Percentiles rank a stretch among this genome's conserved stretches.
phyloP scores from a whole-genome alignment of 208 protist species.

The Porcisia hertigi region DNA sequence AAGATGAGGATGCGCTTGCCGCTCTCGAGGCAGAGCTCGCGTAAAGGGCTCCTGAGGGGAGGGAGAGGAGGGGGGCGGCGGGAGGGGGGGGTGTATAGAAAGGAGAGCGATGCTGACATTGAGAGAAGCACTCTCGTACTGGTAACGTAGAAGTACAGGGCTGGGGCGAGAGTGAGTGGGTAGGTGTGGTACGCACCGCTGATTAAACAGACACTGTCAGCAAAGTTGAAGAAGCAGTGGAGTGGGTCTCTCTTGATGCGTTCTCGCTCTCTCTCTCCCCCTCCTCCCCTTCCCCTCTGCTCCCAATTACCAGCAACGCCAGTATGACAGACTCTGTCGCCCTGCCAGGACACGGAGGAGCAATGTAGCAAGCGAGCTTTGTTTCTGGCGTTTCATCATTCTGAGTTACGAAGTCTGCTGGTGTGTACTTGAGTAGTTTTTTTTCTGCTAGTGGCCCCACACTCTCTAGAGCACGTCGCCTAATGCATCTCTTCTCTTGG shows the following conservation, averaged over 20 bases:
- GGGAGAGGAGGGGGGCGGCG: neutral
- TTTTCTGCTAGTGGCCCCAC: neutral
- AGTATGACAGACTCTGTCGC: neutral
- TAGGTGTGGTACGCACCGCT: neutral
- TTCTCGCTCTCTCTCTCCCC: neutral
- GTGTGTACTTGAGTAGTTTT: neutral
- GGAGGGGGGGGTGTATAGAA: neutral
- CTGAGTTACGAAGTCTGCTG: neutral
- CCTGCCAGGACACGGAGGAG: neutral
- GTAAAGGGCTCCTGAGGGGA: neutral
- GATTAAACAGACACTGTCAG: neutral
- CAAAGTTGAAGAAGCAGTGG: neutral
- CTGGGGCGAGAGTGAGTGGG: neutral
- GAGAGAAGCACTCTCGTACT: neutral
- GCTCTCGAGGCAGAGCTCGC: conserved; percentile 77
- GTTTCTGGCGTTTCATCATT: neutral
- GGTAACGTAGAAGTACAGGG: neutral
- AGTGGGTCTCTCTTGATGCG: neutral
- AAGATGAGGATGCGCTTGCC: conserved; percentile 78
- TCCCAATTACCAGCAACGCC: neutral
- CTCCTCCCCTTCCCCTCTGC: neutral
- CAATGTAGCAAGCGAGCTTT: neutral
- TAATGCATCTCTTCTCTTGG: neutral
- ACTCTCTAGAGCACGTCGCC: neutral
- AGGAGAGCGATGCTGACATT: neutral